Evolutionary conservation across 176 grass and related monocot species (phyloP), one percentile per base, ranked within the genome.

Genomic region (Hsuehochloa calcarea): DNA sequence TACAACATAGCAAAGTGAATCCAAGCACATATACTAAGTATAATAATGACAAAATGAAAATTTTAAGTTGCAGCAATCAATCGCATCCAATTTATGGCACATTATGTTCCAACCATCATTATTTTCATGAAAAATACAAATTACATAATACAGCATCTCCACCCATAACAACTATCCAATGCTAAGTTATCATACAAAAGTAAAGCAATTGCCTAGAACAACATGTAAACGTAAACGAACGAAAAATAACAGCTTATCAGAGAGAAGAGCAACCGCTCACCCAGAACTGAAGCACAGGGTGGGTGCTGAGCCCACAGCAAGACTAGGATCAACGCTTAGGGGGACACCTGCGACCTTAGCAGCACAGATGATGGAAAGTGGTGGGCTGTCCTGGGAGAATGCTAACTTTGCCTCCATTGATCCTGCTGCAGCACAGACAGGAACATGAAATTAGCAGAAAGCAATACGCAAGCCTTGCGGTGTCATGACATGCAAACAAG

Each of bases 301-400:
- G 35, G 94, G 88, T 22, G 22, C 61, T 65, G 90, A 92, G 34
- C 90, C 92, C 5, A 41, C 40, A 47, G 92, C 60, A 80, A 92
- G 94, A 78, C 50, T 88, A 12, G 90, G 75, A 59, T 94, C 92
- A 19, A 75, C 23, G 4, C 85, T 85, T 35, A 97, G 55, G 46
- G 80, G 31, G 2, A 97, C 70, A 62, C 68, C 80, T 29, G 88
- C 85, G 78, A 97, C 72, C 85, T 85, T 92, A 20, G 94, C 91
- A 26, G 91, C 89, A 56, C 82, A 84, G 45, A 97, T 83, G 27
- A 94, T 86, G 16, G 94, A 90, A 26, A 97, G 86, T 31, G 94
- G 94, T 10, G 92, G 87, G 44, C 60, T 79, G 49, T 94, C 92
- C 10, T 74, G 79, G 62, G 89, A 78, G 80, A 94, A 97, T 17